These are phyloP conservation scores for Penicillium sp. DNA, from an alignment of 2,329 filamentous ascomycete genomes.

Conservation along the genomic window DNA sequence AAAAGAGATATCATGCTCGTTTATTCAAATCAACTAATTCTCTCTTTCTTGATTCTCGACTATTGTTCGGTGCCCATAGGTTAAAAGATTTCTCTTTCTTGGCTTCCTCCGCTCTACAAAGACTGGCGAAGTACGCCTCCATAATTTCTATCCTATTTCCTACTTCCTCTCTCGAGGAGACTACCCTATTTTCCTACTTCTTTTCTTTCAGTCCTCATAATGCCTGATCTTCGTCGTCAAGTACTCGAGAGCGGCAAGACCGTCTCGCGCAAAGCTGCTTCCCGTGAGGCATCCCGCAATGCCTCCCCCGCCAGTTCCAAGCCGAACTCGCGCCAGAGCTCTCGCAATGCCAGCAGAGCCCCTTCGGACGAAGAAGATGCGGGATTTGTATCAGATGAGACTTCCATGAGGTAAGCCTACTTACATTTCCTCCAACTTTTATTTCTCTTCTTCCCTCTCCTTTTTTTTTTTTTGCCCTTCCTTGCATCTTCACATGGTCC, in stretches of 20 bases:
- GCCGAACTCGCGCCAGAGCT: constrained; percentile 51
- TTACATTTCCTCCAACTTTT: not conserved
- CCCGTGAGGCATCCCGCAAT: constrained; percentile 51
- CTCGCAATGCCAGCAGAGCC: constrained; percentile 53
- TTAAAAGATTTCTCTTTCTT: not conserved
- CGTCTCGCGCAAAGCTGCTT: constrained; percentile 59
- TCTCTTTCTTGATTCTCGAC: not conserved
- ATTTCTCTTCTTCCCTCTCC: too few species aligned
- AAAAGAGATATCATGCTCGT: constrained; percentile 1
- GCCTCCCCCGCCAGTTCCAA: constrained; percentile 53
- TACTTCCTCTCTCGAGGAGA: not conserved
- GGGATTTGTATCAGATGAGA: constrained; percentile 55
- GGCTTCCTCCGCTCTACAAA: not conserved
- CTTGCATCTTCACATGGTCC: constrained; percentile 17
- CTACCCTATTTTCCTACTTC: not conserved
- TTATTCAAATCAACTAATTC: not conserved
- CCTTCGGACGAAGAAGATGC: constrained; percentile 58
- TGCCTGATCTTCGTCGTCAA: constrained; percentile 53
- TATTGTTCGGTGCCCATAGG: constrained; percentile 3
- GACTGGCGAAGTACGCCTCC: not conserved
- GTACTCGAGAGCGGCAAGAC: constrained; percentile 64
- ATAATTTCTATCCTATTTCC: not conserved
- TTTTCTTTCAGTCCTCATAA: constrained; percentile 25
- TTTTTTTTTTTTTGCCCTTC: constrained; percentile 31
- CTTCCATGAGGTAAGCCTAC: constrained; percentile 52